These are phyloP conservation scores for Darksidea phi DNA, from an alignment of 495 filamentous ascomycete genomes.

Conservation along the genomic window DNA sequence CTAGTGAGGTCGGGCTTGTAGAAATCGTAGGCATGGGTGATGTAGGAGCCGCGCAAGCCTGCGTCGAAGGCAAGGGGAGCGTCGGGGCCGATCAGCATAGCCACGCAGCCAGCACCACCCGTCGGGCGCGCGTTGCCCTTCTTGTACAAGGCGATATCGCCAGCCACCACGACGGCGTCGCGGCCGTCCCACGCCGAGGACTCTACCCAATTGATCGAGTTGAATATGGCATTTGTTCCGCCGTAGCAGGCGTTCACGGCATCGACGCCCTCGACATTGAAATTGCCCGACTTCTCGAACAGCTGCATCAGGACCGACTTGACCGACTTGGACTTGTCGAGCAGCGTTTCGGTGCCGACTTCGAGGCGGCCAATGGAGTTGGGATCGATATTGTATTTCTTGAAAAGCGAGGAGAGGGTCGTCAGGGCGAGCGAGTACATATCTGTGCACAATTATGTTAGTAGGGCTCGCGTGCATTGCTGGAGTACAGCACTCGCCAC, in stretches of 20 bases:
- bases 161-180: conserved; percentile 87
- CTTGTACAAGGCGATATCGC: conserved; percentile 97
- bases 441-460: conserved; percentile 55
- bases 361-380: conserved; percentile 89
- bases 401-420: conserved; percentile 79
- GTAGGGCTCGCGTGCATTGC: conserved; percentile 9
- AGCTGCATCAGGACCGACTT: conserved; percentile 99
- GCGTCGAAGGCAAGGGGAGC: conserved; percentile 90
- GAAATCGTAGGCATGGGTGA: conserved; percentile 97
- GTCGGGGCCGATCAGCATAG: conserved; percentile 90
- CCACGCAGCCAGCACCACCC: conserved; percentile 91
- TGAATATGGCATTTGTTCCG: conserved; percentile 96
- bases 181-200: conserved; percentile 97
- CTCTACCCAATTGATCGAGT: conserved; percentile 95
- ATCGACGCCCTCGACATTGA: conserved; percentile 95
- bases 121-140: conserved; percentile 94
- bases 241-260: conserved; percentile 98
- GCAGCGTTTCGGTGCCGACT: conserved; percentile 95
- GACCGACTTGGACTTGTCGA: conserved; percentile 99
- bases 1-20: conserved; percentile 98
- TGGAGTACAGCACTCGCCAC: neutral
- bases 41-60: conserved; percentile 86
- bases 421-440: conserved; percentile 98
- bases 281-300: conserved; percentile 77
- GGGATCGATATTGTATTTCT: conserved; percentile 91